phyloP scores from a whole-genome alignment of 2,329 filamentous ascomycete species.

The Pseudogymnoascus sp. region DNA sequence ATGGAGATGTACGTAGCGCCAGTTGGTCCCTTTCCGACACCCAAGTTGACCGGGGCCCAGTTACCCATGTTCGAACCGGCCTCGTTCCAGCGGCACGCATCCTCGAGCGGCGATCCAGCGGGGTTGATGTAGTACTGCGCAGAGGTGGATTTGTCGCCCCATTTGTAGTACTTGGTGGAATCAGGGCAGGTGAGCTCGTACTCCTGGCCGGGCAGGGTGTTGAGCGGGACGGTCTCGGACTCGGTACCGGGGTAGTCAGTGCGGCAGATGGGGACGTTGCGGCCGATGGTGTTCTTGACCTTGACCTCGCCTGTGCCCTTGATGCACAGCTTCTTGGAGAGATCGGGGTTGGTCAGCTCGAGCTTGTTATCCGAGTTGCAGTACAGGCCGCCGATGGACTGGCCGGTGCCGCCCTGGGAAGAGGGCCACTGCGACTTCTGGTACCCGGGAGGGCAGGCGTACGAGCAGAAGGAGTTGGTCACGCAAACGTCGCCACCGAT shows the following conservation, averaged over 20 bases:
- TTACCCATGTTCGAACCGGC: slow-evolving; percentile 58
- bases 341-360: slow-evolving; percentile 61
- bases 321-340: slow-evolving; percentile 63
- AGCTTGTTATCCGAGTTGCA: slow-evolving; percentile 69
- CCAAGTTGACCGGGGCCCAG: slow-evolving; percentile 80
- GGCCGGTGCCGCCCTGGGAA: slow-evolving; percentile 66
- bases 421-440: slow-evolving; percentile 86
- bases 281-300: slow-evolving; percentile 64
- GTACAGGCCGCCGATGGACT: slow-evolving; percentile 81
- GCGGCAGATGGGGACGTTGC: slow-evolving; percentile 70
- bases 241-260: slow-evolving; percentile 96
- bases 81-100: slow-evolving; percentile 71
- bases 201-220: slow-evolving; percentile 49
- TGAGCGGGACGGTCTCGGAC: slow-evolving; percentile 71
- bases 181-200: slow-evolving; percentile 67
- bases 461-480: slow-evolving; percentile 71
- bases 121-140: slow-evolving; percentile 98
- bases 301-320: slow-evolving; percentile 57
- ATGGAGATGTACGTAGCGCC: slow-evolving; percentile 72
- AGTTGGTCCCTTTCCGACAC: slow-evolving; percentile 59
- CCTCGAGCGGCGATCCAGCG: slow-evolving; percentile 52
- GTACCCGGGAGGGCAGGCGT: slow-evolving; percentile 84
- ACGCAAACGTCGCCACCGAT: slow-evolving; percentile 52
- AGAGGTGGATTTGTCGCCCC: slow-evolving; percentile 66
- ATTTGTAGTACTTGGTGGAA: slow-evolving; percentile 64